These are phyloP conservation scores for Clohesyomyces aquaticus DNA, from an alignment of 495 filamentous ascomycete species.

Conservation along the genomic window DNA sequence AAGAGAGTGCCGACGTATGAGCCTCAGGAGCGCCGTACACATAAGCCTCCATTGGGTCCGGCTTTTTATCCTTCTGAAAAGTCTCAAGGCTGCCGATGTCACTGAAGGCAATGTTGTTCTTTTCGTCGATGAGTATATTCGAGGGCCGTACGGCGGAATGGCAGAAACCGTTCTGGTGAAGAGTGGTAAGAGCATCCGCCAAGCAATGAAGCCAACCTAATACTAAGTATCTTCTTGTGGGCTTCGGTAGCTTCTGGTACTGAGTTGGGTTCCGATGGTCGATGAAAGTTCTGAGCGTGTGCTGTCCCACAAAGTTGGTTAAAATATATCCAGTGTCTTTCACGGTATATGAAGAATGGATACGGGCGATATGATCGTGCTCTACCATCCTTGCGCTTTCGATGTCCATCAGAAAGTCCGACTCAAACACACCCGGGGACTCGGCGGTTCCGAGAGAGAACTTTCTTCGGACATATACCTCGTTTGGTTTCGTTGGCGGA, in stretches of 20 bases:
- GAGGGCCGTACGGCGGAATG: conserved; percentile 86
- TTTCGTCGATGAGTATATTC: conserved; percentile 72
- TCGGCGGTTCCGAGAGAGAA: conserved; percentile 63
- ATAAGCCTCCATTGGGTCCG: conserved; percentile 76
- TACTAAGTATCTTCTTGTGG: conserved; percentile 67
- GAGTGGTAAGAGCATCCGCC: conserved; percentile 71
- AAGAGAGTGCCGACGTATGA: conserved; percentile 12
- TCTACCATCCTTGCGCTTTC: conserved; percentile 64
- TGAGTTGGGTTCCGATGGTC: conserved; percentile 54
- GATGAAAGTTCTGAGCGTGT: conserved; percentile 77
- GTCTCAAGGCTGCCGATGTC: conserved; percentile 70
- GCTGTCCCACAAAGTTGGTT: conserved; percentile 74
- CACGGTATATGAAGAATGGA: conserved; percentile 79
- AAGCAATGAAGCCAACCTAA: conserved; percentile 91
- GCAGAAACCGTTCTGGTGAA: conserved; percentile 71
- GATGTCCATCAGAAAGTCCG: conserved; percentile 73
- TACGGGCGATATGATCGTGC: conserved; percentile 79
- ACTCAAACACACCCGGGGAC: conserved; percentile 52
- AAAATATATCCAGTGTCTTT: conserved; percentile 74
- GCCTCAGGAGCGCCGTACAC: conserved; percentile 83
- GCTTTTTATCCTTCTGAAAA: conserved; percentile 55
- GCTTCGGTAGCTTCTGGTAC: conserved; percentile 74
- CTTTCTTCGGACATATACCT: conserved; percentile 70
- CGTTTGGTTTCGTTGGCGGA: conserved; percentile 61
- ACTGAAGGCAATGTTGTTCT: conserved; percentile 72